Evolutionary conservation across 192 early-diverging fungal genomes (phyloP).

Genomic region (Podila epigama): DNA sequence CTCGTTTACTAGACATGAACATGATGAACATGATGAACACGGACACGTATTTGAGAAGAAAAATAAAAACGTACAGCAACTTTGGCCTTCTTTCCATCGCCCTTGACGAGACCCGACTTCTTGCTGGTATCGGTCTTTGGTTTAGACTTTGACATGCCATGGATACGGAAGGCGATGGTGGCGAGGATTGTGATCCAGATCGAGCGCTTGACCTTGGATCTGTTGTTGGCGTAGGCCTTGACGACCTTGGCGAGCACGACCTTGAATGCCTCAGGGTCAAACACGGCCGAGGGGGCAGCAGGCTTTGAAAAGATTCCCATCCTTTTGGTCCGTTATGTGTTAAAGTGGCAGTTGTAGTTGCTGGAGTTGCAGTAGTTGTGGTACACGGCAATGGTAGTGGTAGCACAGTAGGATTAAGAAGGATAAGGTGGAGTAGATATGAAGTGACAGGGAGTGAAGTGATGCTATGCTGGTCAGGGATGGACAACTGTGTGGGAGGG

Average conservation of each 20-base stretch:
- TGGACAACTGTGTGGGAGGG: neutral
- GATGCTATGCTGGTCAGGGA: neutral
- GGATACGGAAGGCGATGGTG: constrained; percentile 45
- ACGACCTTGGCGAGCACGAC: constrained; percentile 39
- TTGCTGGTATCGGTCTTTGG: constrained; percentile 31
- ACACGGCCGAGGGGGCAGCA: constrained; percentile 21
- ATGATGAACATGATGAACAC: neutral
- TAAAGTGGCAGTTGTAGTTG: neutral
- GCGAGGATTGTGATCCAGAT: constrained; percentile 47
- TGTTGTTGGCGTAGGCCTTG: constrained; percentile 47
- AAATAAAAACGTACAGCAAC: constrained; percentile 27
- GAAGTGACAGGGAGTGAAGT: neutral
- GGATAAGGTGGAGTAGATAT: neutral
- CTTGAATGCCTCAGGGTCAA: constrained; percentile 44
- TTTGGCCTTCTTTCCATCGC: constrained; percentile 36
- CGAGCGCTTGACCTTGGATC: constrained; percentile 48
- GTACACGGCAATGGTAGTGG: too few relatives aligned
- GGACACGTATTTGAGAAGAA: neutral
- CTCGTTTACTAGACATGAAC: neutral
- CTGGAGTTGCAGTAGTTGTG: too few relatives aligned
- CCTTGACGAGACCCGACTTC: constrained; percentile 32
- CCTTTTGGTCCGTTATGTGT: neutral
- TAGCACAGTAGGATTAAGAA: neutral
- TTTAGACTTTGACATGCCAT: constrained; percentile 28
- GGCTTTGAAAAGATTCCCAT: constrained; percentile 51